Evolutionary conservation across 2,329 filamentous ascomycete genomes (phyloP), one percentile per base, ranked within the genome.

Genomic region (Neopestalotiopsis clavispora): DNA sequence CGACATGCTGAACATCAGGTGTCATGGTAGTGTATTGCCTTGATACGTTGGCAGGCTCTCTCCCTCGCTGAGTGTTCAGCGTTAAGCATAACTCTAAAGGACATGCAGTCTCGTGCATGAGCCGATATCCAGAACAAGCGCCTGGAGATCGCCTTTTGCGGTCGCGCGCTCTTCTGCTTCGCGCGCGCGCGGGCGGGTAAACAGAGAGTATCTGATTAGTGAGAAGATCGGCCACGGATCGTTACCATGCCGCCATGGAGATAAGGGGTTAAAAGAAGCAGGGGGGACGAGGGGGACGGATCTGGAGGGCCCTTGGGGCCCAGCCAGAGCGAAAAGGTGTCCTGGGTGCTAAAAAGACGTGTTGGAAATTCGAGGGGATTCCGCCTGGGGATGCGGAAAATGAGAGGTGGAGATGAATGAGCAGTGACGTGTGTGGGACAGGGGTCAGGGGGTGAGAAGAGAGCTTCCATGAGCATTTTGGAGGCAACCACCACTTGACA

Each of bases 341-440:
- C 17, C 45, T 10, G 34, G 20, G n/a, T 52, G 45, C 45, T 52
- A 52, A 59, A 34, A 34, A 59, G 57, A 59, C n/a, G 57, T 59
- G 13, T 28, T 59, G 23, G 57, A 59, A 59, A 59, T 59, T 59
- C 23, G 57, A 30, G 57, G 57, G 34, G 60, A 38, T 34, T 42
- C 28, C n/a, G 34, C n/a, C 38, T 63, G n/a, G 30, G 23, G 38
- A 38, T 40, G 32, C 20, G 62, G 38, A 67, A 59, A 60, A 67
- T 67, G 52, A 67, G 49, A 59, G 65, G 52, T 66, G 63, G 65
- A 60, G 65, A 60, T 67, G 65, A 67, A 40, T 60, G 56, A 30
- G 20, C 52, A 67, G 65, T 67, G 65, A 67, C 65, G 65, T 59
- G 56, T 59, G 52, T 38, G 17, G 20, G 32, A 49, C 65, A 67